A percentile compares a stretch with the other conserved stretches of the same genome.
These are phyloP conservation scores for Citrullus amarus DNA, from an alignment of 306 rosid genomes.

Conservation along the genomic window DNA sequence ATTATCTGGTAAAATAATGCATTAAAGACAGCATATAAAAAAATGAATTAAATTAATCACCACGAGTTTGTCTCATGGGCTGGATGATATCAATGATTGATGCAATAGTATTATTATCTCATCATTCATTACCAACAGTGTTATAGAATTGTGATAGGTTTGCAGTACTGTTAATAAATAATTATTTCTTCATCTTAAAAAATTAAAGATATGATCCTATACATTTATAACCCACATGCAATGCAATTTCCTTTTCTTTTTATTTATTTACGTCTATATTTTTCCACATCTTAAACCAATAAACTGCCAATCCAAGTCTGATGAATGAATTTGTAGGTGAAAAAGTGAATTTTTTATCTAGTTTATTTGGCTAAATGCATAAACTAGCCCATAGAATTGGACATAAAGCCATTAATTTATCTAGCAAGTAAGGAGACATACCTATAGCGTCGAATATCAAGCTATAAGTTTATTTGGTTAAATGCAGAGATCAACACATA, in stretches of 20 bases:
- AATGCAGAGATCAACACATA: too few relatives aligned
- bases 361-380: too few relatives aligned
- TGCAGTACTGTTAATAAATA: background rate
- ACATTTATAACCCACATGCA: background rate
- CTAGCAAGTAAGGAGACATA: too few relatives aligned
- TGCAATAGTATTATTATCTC: background rate
- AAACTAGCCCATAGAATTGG: too few relatives aligned
- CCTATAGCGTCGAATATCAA: too few relatives aligned
- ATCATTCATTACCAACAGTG: background rate
- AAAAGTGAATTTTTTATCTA: too few relatives aligned
- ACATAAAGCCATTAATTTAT: too few relatives aligned
- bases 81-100: slow-evolving; percentile 3
- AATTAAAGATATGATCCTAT: background rate
- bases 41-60: background rate
- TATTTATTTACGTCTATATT: background rate
- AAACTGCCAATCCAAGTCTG: too few relatives aligned
- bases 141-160: background rate
- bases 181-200: background rate
- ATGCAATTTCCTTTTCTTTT: background rate
- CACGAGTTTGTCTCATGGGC: background rate
- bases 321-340: too few relatives aligned
- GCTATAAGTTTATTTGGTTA: too few relatives aligned
- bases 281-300: background rate
- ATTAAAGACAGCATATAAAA: background rate
- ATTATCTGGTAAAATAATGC: background rate